phyloP scores from a whole-genome alignment of 495 filamentous ascomycete genomes.

The Choiromyces venosus region DNA sequence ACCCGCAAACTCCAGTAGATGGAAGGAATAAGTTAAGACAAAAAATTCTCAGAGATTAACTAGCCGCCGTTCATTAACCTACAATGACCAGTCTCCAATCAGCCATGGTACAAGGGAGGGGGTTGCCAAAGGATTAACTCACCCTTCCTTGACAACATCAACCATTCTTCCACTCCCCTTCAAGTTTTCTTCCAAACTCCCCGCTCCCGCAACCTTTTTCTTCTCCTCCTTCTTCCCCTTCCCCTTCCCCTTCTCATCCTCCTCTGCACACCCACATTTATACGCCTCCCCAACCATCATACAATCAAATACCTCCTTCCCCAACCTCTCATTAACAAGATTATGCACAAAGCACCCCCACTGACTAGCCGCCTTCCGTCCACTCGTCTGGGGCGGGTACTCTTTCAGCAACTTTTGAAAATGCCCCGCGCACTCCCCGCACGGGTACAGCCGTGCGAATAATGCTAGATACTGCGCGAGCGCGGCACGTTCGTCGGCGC shows the following conservation, averaged over 20 bases:
- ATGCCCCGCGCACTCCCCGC: slow-evolving; percentile 88
- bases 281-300: slow-evolving; percentile 85
- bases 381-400: slow-evolving; percentile 87
- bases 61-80: slow-evolving; percentile 28
- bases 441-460: slow-evolving; percentile 89
- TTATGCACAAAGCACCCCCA: slow-evolving; percentile 97
- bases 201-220: slow-evolving; percentile 39
- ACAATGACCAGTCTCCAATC: background rate
- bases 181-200: slow-evolving; percentile 30
- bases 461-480: slow-evolving; percentile 80
- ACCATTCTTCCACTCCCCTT: slow-evolving; percentile 45
- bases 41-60: background rate
- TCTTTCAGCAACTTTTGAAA: slow-evolving; percentile 75
- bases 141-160: slow-evolving; percentile 33
- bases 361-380: slow-evolving; percentile 71
- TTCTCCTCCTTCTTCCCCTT: slow-evolving; percentile 16
- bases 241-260: slow-evolving; percentile 48
- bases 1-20: background rate
- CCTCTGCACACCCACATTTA: slow-evolving; percentile 89
- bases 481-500: slow-evolving; percentile 73
- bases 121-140: background rate
- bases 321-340: slow-evolving; percentile 78
- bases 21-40: background rate
- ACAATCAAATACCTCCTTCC: slow-evolving; percentile 82
- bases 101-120: background rate